A percentile compares a stretch with the other conserved stretches of the same genome.
phyloP scores from a whole-genome alignment of 148 eudicot species.

The Amaranthus hypochondriacus region DNA sequence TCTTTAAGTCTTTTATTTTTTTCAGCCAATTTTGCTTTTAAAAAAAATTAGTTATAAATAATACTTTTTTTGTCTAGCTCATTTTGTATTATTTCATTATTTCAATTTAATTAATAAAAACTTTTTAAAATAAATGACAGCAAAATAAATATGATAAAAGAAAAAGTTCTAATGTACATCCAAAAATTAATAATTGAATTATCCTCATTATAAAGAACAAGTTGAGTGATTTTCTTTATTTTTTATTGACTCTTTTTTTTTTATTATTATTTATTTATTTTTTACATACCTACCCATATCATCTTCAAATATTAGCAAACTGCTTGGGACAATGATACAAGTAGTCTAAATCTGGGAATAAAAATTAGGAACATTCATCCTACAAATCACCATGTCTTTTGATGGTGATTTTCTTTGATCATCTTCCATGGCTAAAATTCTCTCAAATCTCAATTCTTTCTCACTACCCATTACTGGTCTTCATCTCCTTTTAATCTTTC shows the following conservation, averaged over 20 bases:
- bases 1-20: too few relatives aligned
- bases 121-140: too few relatives aligned
- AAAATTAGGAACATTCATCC: neutral
- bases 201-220: too few relatives aligned
- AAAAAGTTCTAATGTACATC: too few relatives aligned
- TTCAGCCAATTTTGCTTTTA: too few relatives aligned
- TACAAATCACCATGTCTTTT: constrained; percentile 15
- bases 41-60: too few relatives aligned
- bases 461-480: constrained; percentile 49
- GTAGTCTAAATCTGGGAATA: neutral
- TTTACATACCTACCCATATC: neutral
- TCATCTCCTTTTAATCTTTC: constrained; percentile 62
- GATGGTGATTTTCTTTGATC: constrained; percentile 37
- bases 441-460: constrained; percentile 27
- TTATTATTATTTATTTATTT: neutral
- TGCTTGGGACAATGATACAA: neutral
- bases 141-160: too few relatives aligned
- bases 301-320: neutral
- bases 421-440: constrained; percentile 42
- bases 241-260: neutral
- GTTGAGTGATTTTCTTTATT: neutral
- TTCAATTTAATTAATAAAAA: too few relatives aligned
- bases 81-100: too few relatives aligned
- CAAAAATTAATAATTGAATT: too few relatives aligned
- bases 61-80: too few relatives aligned